phyloP scores from a whole-genome alignment of 140 eudicot species.

The Senecio squalidus region DNA sequence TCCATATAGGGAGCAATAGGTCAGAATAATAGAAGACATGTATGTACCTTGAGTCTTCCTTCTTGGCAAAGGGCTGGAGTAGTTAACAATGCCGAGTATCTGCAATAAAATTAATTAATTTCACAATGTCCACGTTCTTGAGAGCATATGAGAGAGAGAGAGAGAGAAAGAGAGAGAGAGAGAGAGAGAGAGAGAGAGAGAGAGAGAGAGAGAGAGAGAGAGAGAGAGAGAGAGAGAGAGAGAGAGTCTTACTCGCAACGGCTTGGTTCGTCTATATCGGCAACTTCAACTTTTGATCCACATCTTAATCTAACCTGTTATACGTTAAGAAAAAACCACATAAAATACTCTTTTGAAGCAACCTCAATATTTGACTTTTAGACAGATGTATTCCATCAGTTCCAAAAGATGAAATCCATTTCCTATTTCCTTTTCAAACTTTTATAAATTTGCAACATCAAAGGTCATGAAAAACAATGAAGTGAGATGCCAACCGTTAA shows the following conservation, averaged over 20 bases:
- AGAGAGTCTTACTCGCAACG: constrained; percentile 91
- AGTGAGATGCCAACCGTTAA: constrained; percentile 56
- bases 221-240: background rate
- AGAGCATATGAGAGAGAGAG: background rate
- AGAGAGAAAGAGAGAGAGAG: background rate
- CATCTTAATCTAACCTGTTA: constrained; percentile 88
- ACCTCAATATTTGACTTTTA: constrained; percentile 2
- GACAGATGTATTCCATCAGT: no score
- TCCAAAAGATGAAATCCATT: no score
- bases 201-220: background rate
- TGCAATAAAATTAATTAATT: constrained; percentile 23
- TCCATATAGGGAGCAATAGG: background rate
- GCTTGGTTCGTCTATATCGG: constrained; percentile 95
- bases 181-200: background rate
- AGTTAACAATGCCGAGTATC: constrained; percentile 73
- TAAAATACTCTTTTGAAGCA: constrained; percentile 1
- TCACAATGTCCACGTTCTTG: background rate
- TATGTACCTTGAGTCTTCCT: constrained; percentile 71
- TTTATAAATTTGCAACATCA: background rate
- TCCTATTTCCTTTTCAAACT: no score
- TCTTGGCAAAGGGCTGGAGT: constrained; percentile 81
- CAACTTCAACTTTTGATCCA: constrained; percentile 80
- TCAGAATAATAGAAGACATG: background rate
- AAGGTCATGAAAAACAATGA: constrained; percentile 2
- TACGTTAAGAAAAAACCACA: background rate